Evolutionary conservation across 345 rosid genomes (phyloP), one percentile per base, ranked within the genome.

Genomic region (Moricandia moricandioides): DNA sequence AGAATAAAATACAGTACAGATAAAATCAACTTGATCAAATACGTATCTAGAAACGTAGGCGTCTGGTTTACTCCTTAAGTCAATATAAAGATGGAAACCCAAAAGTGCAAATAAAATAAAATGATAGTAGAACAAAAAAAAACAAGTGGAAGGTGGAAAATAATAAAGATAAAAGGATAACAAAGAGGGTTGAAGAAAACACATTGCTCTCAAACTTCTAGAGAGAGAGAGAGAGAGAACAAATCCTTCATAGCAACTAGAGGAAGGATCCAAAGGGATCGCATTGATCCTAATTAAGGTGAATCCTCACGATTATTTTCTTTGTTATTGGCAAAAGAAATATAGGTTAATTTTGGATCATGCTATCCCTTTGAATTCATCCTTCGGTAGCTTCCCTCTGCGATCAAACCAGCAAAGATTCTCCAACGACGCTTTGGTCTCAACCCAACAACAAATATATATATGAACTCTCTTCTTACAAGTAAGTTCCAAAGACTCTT

Each of bases 231-330:
- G 17, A 47, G 47, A 43, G 51, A 43, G 16, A 74, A 8, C 47
- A 39, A 14, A 6, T 65, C 69, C 65, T 39, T 73, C 43, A 62
- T 84, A 83, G 92, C 89, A 83, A 89, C 88, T 84, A 76, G 78
- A 93, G 97, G 84, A 91, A 79, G 87, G 83, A 91, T 93, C 98
- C 98, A 93, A 93, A 93, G 97, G 98, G 98, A 93, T 93, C 97
- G 98, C 98, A 93, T 93, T 93, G 98, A 93, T 93, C 98, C 97
- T 71, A 59, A 78, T 67, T 62, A 79, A 49, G 24, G 62, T 60
- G 61, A 75, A 33, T 49, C 47, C 8, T 65, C 17, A 35, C 12
- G 0, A 31, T 13, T 37, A 12, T 56, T 62, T 61, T 35, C 62
- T 67, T 84, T 76, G 85, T 85, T 78, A 83, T 80, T 82, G 58